Conservation (phyloP, 2,329 filamentous ascomycete species). For the Claviceps maximensis region DNA sequence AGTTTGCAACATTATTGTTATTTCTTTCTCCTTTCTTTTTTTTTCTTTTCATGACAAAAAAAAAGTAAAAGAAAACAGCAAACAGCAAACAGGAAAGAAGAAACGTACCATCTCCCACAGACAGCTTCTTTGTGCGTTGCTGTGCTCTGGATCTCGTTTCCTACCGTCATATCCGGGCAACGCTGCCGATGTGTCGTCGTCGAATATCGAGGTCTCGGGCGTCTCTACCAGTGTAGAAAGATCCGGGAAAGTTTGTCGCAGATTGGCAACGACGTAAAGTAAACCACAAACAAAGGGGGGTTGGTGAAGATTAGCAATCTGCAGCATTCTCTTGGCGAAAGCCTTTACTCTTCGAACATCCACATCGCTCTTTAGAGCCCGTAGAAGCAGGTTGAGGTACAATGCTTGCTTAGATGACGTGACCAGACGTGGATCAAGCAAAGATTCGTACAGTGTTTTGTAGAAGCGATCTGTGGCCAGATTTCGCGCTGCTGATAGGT, state of each 20-base stretch:
- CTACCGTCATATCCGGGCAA: conserved; percentile 60
- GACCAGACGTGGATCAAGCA: conserved; percentile 77
- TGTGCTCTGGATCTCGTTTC: conserved; percentile 83
- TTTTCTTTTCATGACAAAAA: background rate
- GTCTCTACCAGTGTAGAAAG: conserved; percentile 67
- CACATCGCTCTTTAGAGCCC: conserved; percentile 78
- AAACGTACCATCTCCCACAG: conserved; percentile 72
- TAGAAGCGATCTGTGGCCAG: conserved; percentile 85
- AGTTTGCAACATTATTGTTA: no score
- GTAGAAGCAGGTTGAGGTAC: conserved; percentile 84
- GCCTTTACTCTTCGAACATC: conserved; percentile 87
- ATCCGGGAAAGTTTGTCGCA: conserved; percentile 67
- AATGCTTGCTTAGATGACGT: conserved; percentile 90
- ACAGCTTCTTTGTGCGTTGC: conserved; percentile 85
- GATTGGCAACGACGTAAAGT: conserved; percentile 75
- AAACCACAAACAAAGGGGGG: conserved; percentile 86
- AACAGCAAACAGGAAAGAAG: background rate
- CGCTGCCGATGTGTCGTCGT: conserved; percentile 45
- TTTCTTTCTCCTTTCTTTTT: background rate
- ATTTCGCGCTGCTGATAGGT: conserved; percentile 70
- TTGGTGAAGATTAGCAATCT: conserved; percentile 78
- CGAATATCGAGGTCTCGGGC: conserved; percentile 54
- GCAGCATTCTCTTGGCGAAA: conserved; percentile 85
- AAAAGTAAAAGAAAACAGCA: background rate
- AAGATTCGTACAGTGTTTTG: conserved; percentile 84